A percentile compares a stretch with the other conserved stretches of the same genome.
These are phyloP conservation scores for Polyporus tsugae DNA, from an alignment of 1,284 basidiomycete genomes.

Conservation along the genomic window DNA sequence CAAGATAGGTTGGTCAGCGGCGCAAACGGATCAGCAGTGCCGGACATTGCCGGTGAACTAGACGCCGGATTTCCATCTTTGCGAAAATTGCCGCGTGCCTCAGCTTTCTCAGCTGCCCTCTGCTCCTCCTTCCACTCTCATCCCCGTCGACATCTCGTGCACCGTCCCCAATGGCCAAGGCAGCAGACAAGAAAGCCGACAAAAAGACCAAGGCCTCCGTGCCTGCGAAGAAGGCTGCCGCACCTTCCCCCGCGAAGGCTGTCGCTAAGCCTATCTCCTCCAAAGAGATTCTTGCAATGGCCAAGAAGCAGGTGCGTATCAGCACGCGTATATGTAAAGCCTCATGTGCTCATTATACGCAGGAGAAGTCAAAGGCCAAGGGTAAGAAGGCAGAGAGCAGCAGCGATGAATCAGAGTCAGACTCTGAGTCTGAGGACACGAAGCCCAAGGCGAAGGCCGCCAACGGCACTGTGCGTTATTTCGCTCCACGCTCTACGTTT, in stretches of 20 bases:
- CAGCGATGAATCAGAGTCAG: constrained; percentile 30
- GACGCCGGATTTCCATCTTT: constrained; percentile 19
- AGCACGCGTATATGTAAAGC: constrained; percentile 4
- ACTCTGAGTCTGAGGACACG: constrained; percentile 37
- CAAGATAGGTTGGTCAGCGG: constrained; percentile 2
- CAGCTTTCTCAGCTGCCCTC: constrained; percentile 23
- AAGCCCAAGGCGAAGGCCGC: constrained; percentile 37
- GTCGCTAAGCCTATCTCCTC: constrained; percentile 38
- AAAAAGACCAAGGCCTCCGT: constrained; percentile 47
- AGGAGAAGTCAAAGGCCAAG: constrained; percentile 35
- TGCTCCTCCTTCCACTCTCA: constrained; percentile 28
- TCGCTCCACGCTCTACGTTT: neutral
- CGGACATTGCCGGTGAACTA: constrained; percentile 17
- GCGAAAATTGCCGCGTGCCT: constrained; percentile 25
- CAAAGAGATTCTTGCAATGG: constrained; percentile 45
- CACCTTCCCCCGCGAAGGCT: constrained; percentile 34
- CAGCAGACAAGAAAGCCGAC: constrained; percentile 48
- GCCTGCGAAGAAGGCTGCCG: constrained; percentile 32
- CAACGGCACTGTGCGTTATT: constrained; percentile 34
- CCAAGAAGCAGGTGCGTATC: constrained; percentile 31
- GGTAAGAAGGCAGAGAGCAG: constrained; percentile 42
- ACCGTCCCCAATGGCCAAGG: constrained; percentile 52
- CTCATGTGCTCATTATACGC: neutral
- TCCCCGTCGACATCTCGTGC: constrained; percentile 25
- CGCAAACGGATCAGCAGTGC: neutral